Conservation (phyloP, 2,329 filamentous ascomycete species). For the Colletotrichum plurivorum region DNA sequence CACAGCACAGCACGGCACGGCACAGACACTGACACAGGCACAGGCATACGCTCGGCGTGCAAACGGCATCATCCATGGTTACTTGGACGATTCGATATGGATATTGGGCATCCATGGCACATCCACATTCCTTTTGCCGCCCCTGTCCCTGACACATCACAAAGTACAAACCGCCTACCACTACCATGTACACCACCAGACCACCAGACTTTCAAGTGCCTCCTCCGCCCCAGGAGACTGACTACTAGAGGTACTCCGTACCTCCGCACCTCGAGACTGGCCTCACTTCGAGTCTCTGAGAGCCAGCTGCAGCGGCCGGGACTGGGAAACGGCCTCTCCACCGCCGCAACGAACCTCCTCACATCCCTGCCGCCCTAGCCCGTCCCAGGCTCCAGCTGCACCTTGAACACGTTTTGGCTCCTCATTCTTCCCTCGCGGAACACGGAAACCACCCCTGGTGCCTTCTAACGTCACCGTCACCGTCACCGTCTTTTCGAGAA, state of each 20-base stretch:
- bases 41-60: constrained; percentile 11
- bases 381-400: constrained; percentile 21
- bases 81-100: constrained; percentile 11
- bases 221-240: not conserved
- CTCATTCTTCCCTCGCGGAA: constrained; percentile 38
- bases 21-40: constrained; percentile 10
- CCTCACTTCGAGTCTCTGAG: not conserved
- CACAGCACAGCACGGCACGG: constrained; percentile 31
- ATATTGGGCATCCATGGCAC: constrained; percentile 38
- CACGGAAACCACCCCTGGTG: constrained; percentile 33
- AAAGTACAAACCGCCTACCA: not conserved
- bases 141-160: constrained; percentile 38
- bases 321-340: constrained; percentile 21
- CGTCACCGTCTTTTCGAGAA: constrained; percentile 41
- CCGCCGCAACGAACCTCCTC: constrained; percentile 14
- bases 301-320: constrained; percentile 1
- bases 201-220: not conserved
- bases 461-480: constrained; percentile 39
- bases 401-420: constrained; percentile 39
- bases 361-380: constrained; percentile 27
- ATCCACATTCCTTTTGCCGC: constrained; percentile 24
- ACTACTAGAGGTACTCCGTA: not conserved
- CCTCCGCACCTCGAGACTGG: not conserved
- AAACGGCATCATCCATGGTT: constrained; percentile 20
- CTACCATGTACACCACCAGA: not conserved